These are phyloP conservation scores for Botryotinia narcissicola DNA, from an alignment of 2,329 filamentous ascomycete species.

Conservation along the genomic window DNA sequence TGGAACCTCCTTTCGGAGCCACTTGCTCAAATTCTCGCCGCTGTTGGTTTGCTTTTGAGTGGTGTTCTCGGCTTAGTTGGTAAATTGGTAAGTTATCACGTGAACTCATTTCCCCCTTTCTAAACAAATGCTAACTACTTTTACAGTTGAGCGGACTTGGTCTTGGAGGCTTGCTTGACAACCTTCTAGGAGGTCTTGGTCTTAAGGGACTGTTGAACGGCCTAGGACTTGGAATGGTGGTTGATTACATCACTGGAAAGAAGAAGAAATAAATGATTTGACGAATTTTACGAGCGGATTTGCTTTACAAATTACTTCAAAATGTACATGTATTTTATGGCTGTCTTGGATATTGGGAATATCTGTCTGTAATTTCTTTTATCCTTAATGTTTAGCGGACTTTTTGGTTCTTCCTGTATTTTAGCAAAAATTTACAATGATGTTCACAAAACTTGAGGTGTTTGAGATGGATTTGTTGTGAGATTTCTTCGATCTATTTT, in stretches of 20 bases:
- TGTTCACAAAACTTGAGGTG: neutral
- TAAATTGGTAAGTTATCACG: constrained; percentile 51
- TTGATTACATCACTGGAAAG: constrained; percentile 46
- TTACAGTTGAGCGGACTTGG: constrained; percentile 60
- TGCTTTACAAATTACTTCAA: constrained; percentile 2
- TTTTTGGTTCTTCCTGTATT: constrained; percentile 11
- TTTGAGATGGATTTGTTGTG: neutral
- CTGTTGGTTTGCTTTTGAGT: constrained; percentile 76
- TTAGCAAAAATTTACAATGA: constrained; percentile 10
- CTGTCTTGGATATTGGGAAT: constrained; percentile 5
- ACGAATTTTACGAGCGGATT: neutral
- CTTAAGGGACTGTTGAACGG: constrained; percentile 72
- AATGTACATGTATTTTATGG: constrained; percentile 15
- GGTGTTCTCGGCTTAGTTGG: constrained; percentile 86
- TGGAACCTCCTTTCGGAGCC: constrained; percentile 79
- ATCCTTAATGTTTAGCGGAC: neutral
- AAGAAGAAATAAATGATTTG: constrained; percentile 37
- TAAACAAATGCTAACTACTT: constrained; percentile 2
- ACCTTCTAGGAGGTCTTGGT: constrained; percentile 72
- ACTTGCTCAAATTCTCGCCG: constrained; percentile 87
- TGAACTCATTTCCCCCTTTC: neutral
- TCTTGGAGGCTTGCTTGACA: constrained; percentile 76
- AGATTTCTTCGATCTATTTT: no score
- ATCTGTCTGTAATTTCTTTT: neutral
- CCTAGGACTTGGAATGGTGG: constrained; percentile 60